Conservation (phyloP, 2,329 filamentous ascomycete genomes). For the Fusarium concolor region DNA sequence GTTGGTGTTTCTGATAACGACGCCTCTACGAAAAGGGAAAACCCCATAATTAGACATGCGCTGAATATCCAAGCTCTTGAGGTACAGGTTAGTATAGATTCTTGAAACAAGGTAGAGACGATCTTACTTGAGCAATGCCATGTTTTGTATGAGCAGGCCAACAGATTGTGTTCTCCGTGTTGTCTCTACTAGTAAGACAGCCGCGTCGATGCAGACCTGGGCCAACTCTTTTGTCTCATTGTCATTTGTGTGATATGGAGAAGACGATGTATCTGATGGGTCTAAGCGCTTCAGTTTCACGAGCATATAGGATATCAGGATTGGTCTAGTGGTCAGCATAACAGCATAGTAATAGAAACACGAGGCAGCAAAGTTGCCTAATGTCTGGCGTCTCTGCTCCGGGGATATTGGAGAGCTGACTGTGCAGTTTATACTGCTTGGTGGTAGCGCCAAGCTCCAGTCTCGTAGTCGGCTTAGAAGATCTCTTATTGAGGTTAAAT, state of each 20-base stretch:
- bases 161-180: not conserved
- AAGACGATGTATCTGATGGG: not conserved
- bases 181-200: not conserved
- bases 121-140: not conserved
- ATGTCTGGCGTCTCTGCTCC: not conserved
- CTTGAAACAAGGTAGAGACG: accelerated
- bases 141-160: not conserved
- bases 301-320: not conserved
- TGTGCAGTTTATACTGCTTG: not conserved
- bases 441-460: not conserved
- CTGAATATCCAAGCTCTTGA: slow-evolving; percentile 7
- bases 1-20: not conserved
- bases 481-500: not conserved
- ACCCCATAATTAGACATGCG: not conserved
- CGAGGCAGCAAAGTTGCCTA: not conserved
- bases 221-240: not conserved
- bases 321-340: slow-evolving; percentile 1
- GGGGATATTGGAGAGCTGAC: not conserved
- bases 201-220: not conserved
- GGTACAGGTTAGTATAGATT: accelerated
- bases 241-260: not conserved
- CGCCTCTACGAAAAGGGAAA: not conserved
- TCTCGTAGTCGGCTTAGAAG: not conserved
- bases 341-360: not conserved
- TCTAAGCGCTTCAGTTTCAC: not conserved